phyloP scores from a whole-genome alignment of 352 stramenopile genomes.

The Phytopythium oedochilum region DNA sequence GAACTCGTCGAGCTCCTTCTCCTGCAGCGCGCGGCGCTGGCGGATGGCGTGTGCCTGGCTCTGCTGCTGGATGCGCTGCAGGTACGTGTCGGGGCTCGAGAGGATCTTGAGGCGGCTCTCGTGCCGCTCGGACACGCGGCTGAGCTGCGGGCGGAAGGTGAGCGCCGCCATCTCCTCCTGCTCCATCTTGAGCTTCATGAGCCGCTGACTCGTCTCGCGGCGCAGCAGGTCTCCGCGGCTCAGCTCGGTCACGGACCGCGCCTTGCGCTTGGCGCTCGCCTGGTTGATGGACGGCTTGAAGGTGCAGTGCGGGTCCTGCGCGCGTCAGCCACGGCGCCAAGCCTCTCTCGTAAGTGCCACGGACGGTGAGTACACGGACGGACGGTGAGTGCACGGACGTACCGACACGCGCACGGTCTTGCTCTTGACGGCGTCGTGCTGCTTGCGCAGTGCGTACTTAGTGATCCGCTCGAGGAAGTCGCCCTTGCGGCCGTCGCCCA shows the following conservation, averaged over 20 bases:
- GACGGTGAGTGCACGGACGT: constrained; percentile 1
- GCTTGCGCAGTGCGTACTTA: constrained; percentile 68
- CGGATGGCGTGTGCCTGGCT: constrained; percentile 67
- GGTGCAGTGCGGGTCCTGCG: constrained; percentile 75
- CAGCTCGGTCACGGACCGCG: constrained; percentile 72
- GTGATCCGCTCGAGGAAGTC: constrained; percentile 80
- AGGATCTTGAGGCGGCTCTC: constrained; percentile 81
- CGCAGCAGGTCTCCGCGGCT: constrained; percentile 73
- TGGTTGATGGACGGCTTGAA: constrained; percentile 84
- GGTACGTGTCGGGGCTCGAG: constrained; percentile 72
- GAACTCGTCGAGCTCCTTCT: constrained; percentile 83
- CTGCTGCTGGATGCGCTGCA: constrained; percentile 79
- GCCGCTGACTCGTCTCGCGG: constrained; percentile 64
- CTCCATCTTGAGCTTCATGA: constrained; percentile 88
- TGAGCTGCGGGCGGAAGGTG: constrained; percentile 77
- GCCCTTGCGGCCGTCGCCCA: constrained; percentile 74
- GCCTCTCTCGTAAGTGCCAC: too few species aligned
- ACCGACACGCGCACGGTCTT: constrained; percentile 61
- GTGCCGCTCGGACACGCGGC: constrained; percentile 51
- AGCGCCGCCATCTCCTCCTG: constrained; percentile 80
- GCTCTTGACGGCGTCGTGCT: constrained; percentile 77
- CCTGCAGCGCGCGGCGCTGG: constrained; percentile 63
- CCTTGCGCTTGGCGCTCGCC: constrained; percentile 50
- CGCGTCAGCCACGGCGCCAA: background rate
- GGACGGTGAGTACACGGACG: background rate